Conservation (phyloP, 768 basidiomycete genomes). For the Mycena galericulata region DNA sequence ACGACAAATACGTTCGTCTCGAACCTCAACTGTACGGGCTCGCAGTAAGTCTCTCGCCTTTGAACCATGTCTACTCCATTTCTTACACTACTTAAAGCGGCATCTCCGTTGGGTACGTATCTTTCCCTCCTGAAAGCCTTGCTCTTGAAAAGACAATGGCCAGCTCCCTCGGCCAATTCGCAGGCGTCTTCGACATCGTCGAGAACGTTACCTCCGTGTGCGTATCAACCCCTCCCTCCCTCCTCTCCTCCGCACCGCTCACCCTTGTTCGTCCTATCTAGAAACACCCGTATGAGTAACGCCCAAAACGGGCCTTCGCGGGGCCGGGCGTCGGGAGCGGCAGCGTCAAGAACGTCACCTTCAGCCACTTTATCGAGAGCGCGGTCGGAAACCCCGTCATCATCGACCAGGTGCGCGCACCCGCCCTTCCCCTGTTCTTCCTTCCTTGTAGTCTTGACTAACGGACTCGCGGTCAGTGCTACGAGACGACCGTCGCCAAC, state of each 20-base stretch:
- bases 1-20: constrained; percentile 69
- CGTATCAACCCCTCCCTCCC: constrained; percentile 27
- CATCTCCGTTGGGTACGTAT: constrained; percentile 57
- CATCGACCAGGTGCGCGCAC: constrained; percentile 50
- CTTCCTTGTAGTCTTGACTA: neutral
- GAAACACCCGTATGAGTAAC: constrained; percentile 70
- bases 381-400: constrained; percentile 71
- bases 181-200: constrained; percentile 68
- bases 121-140: too few species aligned
- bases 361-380: constrained; percentile 61
- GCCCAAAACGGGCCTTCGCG: constrained; percentile 74
- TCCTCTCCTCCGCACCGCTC: neutral
- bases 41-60: constrained; percentile 56
- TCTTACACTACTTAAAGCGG: constrained; percentile 45
- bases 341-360: constrained; percentile 68
- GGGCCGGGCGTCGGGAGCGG: constrained; percentile 70
- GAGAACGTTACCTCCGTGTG: constrained; percentile 67
- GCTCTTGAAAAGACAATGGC: too few species aligned
- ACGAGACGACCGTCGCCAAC: constrained; percentile 57
- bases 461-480: constrained; percentile 50
- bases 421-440: too few species aligned
- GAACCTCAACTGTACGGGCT: constrained; percentile 70
- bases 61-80: too few species aligned
- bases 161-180: constrained; percentile 70
- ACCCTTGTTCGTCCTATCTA: constrained; percentile 37